A percentile compares a stretch with the other conserved stretches of the same genome.
Evolutionary conservation across 1,284 basidiomycete genomes (phyloP).

Genomic region (Ganoderma lingzhi): DNA sequence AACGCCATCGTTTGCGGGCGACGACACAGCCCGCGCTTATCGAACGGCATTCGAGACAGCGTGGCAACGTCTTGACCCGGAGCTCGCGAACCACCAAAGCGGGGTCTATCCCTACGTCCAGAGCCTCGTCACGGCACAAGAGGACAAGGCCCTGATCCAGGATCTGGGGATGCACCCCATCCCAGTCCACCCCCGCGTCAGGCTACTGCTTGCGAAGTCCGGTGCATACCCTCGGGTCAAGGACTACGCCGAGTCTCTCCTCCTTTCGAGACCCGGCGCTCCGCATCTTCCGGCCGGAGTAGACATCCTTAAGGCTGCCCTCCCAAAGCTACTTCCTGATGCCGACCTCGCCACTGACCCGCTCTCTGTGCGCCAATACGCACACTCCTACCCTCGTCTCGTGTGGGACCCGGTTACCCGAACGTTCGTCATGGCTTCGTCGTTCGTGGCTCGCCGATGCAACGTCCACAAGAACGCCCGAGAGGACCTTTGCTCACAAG

Average conservation of each 20-base stretch:
- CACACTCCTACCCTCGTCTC: constrained; percentile 10
- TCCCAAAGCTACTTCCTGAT: constrained; percentile 17
- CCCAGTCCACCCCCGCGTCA: constrained; percentile 16
- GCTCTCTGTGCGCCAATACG: constrained; percentile 22
- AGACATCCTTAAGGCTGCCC: constrained; percentile 16
- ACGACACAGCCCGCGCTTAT: constrained; percentile 17
- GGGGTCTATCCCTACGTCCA: constrained; percentile 18
- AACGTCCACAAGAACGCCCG: not conserved
- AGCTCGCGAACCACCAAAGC: not conserved
- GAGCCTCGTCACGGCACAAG: not conserved
- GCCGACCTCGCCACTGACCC: constrained; percentile 10
- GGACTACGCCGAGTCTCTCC: constrained; percentile 18
- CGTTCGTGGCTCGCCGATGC: not conserved
- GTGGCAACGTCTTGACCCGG: constrained; percentile 15
- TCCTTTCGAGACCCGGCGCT: constrained; percentile 15
- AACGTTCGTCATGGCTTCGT: constrained; percentile 21
- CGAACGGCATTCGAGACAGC: constrained; percentile 23
- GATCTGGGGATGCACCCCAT: constrained; percentile 18
- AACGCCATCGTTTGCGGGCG: not conserved
- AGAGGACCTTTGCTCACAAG: not conserved
- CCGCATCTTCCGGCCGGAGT: constrained; percentile 7
- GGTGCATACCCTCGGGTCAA: constrained; percentile 23
- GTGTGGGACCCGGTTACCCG: constrained; percentile 20
- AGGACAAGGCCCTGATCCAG: constrained; percentile 17
- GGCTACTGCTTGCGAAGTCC: constrained; percentile 14